Evolutionary conservation across 108 stramenopile genomes (phyloP).

Genomic region (Ochromonas danica): DNA sequence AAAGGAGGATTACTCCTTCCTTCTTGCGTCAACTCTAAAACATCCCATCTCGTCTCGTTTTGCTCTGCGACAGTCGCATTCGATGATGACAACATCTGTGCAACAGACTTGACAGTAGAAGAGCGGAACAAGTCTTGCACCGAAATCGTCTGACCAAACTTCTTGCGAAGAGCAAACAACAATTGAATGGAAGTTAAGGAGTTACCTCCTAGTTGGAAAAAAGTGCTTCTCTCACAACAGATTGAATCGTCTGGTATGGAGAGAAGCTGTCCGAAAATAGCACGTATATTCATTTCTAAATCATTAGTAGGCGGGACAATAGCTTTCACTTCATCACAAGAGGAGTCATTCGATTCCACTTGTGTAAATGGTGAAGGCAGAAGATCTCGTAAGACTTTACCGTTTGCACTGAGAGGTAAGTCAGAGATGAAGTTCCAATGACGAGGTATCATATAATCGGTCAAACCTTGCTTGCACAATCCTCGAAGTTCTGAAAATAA

Average conservation of each 20-base stretch:
- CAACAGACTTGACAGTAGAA: background rate
- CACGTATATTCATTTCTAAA: background rate
- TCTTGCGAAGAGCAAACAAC: background rate
- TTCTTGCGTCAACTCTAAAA: background rate
- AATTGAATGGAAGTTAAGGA: constrained; percentile 28
- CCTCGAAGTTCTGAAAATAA: constrained; percentile 26
- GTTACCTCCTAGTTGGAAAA: constrained; percentile 30
- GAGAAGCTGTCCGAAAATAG: background rate
- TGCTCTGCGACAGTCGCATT: background rate
- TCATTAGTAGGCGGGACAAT: background rate
- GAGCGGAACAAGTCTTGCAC: constrained; percentile 20
- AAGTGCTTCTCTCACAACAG: background rate
- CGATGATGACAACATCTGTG: background rate
- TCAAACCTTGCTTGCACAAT: constrained; percentile 22
- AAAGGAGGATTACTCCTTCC: background rate
- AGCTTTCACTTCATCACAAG: background rate
- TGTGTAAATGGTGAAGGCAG: constrained; percentile 27
- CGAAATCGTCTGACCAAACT: background rate
- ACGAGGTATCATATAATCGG: constrained; percentile 41
- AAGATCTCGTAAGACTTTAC: constrained; percentile 36
- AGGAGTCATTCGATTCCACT: background rate
- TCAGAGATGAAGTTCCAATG: constrained; percentile 28
- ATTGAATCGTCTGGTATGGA: background rate
- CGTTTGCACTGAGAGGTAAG: constrained; percentile 39
- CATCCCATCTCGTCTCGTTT: background rate